phyloP scores from a whole-genome alignment of 371 early-diverging fungal species.

The Mucor piriformis region DNA sequence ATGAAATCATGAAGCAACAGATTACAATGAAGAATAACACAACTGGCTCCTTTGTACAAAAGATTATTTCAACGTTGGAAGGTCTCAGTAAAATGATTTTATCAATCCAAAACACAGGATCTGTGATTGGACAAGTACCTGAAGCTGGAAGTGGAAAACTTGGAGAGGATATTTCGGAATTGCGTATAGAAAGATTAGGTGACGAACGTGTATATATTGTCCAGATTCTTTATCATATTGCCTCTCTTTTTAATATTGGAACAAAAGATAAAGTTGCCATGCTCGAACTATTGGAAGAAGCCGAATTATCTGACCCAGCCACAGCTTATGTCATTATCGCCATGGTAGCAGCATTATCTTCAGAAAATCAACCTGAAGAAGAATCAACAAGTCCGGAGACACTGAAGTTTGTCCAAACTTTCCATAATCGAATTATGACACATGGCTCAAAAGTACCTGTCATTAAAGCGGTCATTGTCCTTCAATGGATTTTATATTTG shows the following conservation, averaged over 20 bases:
- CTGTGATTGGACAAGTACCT: conserved; percentile 33
- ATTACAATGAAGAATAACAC: background rate
- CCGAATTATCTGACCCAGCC: conserved; percentile 56
- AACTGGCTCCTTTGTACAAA: conserved; percentile 18
- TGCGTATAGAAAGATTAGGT: conserved; percentile 48
- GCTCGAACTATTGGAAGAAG: conserved; percentile 55
- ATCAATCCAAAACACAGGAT: conserved; percentile 31
- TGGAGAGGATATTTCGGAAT: conserved; percentile 49
- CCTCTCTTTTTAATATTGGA: conserved; percentile 55
- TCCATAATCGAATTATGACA: conserved; percentile 36
- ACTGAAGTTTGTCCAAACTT: conserved; percentile 19
- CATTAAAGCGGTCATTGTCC: conserved; percentile 61
- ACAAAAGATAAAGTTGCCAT: conserved; percentile 52
- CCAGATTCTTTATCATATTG: conserved; percentile 59
- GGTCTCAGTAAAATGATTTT: conserved; percentile 25
- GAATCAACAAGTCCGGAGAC: background rate
- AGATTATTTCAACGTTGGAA: conserved; percentile 26
- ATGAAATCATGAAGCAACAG: conserved; percentile 22
- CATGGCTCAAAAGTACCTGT: conserved; percentile 57
- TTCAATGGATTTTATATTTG: conserved; percentile 66
- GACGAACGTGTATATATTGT: conserved; percentile 64
- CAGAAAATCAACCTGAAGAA: conserved; percentile 3
- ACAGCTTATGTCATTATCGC: conserved; percentile 58
- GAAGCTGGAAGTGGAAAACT: conserved; percentile 35
- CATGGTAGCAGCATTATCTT: conserved; percentile 59